Evolutionary conservation across 2,329 filamentous ascomycete species (phyloP), one percentile per base, ranked within the genome.

Genomic region (Exophiala spinifera): DNA sequence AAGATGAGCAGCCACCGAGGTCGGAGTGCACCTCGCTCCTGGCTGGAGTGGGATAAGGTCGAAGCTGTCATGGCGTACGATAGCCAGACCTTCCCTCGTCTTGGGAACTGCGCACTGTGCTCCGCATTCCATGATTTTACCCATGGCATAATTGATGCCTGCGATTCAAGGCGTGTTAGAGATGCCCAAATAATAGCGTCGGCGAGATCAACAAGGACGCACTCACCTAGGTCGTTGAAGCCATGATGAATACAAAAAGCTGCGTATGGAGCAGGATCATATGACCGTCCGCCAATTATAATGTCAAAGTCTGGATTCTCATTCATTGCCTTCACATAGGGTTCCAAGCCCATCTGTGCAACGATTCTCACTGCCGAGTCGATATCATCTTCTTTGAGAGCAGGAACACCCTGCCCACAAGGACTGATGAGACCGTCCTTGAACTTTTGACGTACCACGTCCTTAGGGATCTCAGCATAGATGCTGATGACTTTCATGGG

Each of bases 51-150:
- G 76, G 2, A 64, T 61, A 2, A 81, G 68, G 33, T 80, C 76
- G 48, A 82, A 82, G 4, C 61, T 66, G 0, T 75, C 74, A 11
- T 72, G 71, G 3, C 72, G 74, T 0, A 79, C 60, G 0, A 72
- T 77, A 0, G 76, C 73, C 0, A 74, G 61, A 3, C 70, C 72
- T 6, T 72, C 74, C 4, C 66, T 64, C 0, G 72, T 71, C 53
- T 81, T 82, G 0, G 79, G 79, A 0, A 68, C 64, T 0, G 77
- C 73, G 56, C 78, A 81, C 1, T 70, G 60, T 0, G 62, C 73
- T 5, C 78, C 79, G 15, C 79, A 82, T 56, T 81, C 79, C 66
- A 81, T 71, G 10, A 81, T 76, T 67, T 83, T 81, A 4, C 79
- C 80, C 77, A 82, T 79, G 58, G 80, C 77, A 3, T 70, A 69